phyloP scores from a whole-genome alignment of 805 yeast species.

The Torulaspora indica region DNA sequence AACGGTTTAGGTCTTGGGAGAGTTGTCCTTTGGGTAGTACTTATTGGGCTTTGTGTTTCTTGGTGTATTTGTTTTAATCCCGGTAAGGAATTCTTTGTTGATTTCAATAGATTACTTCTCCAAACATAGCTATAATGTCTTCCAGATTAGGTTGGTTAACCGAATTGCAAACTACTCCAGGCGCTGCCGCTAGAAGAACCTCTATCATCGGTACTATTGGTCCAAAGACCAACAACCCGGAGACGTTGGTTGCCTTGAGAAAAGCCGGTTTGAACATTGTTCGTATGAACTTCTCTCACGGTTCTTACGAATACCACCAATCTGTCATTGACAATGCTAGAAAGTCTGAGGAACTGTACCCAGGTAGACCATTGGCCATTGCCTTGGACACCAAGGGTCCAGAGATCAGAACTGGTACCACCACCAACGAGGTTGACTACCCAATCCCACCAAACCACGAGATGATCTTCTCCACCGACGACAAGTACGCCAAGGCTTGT shows the following conservation, averaged over 20 bases:
- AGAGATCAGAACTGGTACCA: conserved; percentile 98
- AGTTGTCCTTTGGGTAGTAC: neutral
- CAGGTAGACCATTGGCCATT: conserved; percentile 96
- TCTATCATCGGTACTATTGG: conserved; percentile 98
- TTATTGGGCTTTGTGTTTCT: too few relatives aligned
- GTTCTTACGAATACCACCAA: conserved; percentile 96
- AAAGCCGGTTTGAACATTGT: conserved; percentile 97
- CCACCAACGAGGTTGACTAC: conserved; percentile 71
- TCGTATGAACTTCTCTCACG: conserved; percentile 99
- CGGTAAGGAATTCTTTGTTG: conserved; percentile 10
- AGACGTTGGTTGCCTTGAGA: conserved; percentile 78
- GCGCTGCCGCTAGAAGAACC: conserved; percentile 80
- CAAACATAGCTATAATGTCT: conserved; percentile 33
- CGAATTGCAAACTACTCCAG: conserved; percentile 72
- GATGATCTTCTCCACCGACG: conserved; percentile 92
- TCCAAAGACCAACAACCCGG: conserved; percentile 92
- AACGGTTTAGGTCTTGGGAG: neutral
- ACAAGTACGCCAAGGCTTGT: conserved; percentile 61
- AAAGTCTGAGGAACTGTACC: conserved; percentile 82
- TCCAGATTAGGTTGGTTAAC: conserved; percentile 77
- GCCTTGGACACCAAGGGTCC: conserved; percentile 99
- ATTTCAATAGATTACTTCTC: conserved; percentile 12
- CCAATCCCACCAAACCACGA: conserved; percentile 82
- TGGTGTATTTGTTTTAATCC: neutral
- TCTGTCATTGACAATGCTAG: conserved; percentile 93